These are phyloP conservation scores for Chlorella sorokiniana DNA, from an alignment of 139 green algal species.

Conservation along the genomic window DNA sequence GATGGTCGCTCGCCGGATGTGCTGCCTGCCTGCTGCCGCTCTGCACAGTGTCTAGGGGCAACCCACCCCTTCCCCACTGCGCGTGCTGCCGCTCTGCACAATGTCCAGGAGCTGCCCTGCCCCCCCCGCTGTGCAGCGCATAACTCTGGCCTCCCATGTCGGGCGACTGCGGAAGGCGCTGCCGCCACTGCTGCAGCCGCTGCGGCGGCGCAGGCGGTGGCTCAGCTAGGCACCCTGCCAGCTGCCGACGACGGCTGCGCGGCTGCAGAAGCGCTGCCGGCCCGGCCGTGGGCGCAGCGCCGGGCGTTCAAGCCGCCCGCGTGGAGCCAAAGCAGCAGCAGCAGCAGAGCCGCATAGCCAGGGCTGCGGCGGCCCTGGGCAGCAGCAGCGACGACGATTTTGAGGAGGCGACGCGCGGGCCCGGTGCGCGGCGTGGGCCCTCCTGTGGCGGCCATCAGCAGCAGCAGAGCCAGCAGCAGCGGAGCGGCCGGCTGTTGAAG, in stretches of 20 bases:
- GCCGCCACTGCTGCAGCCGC: not conserved
- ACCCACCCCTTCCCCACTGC: not conserved
- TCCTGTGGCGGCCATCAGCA: not conserved
- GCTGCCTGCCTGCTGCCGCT: not conserved
- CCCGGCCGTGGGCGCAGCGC: conserved; percentile 7
- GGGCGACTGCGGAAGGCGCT: not conserved
- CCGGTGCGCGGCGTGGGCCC: too few relatives aligned
- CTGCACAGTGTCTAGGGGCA: not conserved
- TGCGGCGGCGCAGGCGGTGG: conserved; percentile 3
- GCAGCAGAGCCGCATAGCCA: not conserved
- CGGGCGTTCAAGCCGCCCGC: conserved; percentile 8
- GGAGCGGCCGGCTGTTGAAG: not conserved
- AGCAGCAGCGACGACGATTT: not conserved
- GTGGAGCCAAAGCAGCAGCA: conserved; percentile 2
- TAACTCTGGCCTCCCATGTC: not conserved
- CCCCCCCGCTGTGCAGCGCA: conserved; percentile 3
- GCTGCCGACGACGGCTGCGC: not conserved
- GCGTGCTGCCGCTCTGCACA: not conserved
- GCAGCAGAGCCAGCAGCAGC: not conserved
- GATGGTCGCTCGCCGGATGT: too few relatives aligned
- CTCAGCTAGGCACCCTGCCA: not conserved
- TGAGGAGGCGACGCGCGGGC: not conserved
- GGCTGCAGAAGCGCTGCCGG: not conserved
- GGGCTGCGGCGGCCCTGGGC: too few relatives aligned
- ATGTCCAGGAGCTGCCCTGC: not conserved